phyloP scores from a whole-genome alignment of 768 basidiomycete species.

The Rossbeevera mucosa region DNA sequence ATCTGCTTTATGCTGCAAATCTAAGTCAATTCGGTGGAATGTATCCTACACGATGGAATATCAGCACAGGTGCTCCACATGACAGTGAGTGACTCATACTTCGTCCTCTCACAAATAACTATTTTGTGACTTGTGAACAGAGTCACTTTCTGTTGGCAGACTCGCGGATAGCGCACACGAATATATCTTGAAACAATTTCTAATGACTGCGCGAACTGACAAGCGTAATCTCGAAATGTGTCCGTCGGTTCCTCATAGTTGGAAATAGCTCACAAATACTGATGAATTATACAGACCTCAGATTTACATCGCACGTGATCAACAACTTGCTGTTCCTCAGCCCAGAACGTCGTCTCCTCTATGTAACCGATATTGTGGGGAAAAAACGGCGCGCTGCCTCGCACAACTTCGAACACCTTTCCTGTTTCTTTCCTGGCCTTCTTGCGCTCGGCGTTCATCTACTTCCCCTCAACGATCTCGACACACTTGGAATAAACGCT shows the following conservation, averaged over 20 bases:
- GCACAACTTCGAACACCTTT: slow-evolving; percentile 62
- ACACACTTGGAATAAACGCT: slow-evolving; percentile 44
- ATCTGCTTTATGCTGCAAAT: slow-evolving; percentile 44
- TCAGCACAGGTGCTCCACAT: slow-evolving; percentile 39
- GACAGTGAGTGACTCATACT: slow-evolving; percentile 39
- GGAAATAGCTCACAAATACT: neutral
- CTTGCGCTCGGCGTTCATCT: slow-evolving; percentile 67
- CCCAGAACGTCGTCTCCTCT: slow-evolving; percentile 35
- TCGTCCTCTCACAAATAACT: neutral
- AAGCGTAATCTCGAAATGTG: slow-evolving; percentile 62
- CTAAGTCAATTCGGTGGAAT: slow-evolving; percentile 49
- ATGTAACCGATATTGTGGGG: slow-evolving; percentile 48
- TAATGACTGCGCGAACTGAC: slow-evolving; percentile 61
- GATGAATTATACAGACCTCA: slow-evolving; percentile 43
- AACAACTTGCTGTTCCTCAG: slow-evolving; percentile 39
- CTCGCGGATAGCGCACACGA: slow-evolving; percentile 29
- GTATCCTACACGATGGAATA: slow-evolving; percentile 57
- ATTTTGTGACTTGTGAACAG: neutral
- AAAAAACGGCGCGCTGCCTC: slow-evolving; percentile 29
- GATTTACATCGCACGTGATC: slow-evolving; percentile 55
- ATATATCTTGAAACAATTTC: slow-evolving; percentile 68
- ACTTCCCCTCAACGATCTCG: slow-evolving; percentile 52
- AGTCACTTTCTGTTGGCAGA: slow-evolving; percentile 42
- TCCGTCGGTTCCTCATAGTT: slow-evolving; percentile 30
- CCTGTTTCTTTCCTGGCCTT: slow-evolving; percentile 74